Evolutionary conservation across 495 filamentous ascomycete species (phyloP).

Genomic region (Penicillium angulare): DNA sequence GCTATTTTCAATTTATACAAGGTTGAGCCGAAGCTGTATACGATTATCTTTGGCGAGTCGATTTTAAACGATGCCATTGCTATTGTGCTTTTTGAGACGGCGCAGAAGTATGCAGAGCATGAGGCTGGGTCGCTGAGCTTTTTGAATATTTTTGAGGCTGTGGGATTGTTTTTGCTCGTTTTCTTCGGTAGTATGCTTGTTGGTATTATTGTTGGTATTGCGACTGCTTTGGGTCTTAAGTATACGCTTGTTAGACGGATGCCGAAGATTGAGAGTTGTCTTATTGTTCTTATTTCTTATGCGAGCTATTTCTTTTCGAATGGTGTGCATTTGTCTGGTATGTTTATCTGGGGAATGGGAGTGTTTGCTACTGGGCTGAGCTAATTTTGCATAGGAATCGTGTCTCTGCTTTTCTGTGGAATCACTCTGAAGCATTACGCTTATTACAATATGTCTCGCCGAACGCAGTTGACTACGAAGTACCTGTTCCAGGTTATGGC

Average conservation of each 20-base stretch:
- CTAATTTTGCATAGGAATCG: constrained; percentile 78
- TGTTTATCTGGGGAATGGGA: constrained; percentile 21
- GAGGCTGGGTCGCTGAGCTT: constrained; percentile 62
- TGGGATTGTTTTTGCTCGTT: constrained; percentile 90
- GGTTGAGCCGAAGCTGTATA: constrained; percentile 97
- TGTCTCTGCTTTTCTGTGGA: constrained; percentile 93
- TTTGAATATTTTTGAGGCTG: constrained; percentile 79
- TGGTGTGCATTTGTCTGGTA: constrained; percentile 91
- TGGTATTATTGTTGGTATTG: constrained; percentile 81
- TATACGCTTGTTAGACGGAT: constrained; percentile 88
- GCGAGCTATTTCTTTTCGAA: constrained; percentile 97
- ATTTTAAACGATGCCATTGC: constrained; percentile 98
- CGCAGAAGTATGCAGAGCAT: constrained; percentile 76
- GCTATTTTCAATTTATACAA: constrained; percentile 99
- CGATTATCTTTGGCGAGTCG: constrained; percentile 96
- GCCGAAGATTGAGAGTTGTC: constrained; percentile 93
- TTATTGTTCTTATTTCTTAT: constrained; percentile 92
- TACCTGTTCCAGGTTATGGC: constrained; percentile 95
- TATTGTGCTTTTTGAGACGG: constrained; percentile 97
- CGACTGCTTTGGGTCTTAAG: constrained; percentile 83
- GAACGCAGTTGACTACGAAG: constrained; percentile 96
- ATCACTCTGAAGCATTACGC: constrained; percentile 98
- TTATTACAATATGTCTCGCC: constrained; percentile 99
- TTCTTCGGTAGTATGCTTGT: constrained; percentile 94
- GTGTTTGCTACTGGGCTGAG: not conserved